Conservation (phyloP, 2,329 filamentous ascomycete species). For the Penicillium sp. region DNA sequence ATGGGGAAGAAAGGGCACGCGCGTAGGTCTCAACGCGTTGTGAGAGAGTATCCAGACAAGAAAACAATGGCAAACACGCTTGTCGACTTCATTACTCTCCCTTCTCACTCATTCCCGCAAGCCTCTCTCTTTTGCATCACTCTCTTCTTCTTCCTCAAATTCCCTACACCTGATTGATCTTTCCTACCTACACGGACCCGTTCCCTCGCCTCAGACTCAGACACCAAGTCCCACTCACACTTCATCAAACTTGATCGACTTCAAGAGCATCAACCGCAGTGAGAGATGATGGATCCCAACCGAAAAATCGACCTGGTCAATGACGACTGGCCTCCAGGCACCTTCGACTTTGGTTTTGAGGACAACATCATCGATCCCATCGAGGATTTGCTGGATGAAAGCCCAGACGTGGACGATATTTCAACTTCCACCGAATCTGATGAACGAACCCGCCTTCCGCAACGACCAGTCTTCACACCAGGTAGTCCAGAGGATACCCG, state of each 20-base stretch:
- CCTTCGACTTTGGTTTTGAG: neutral
- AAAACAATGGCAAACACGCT: neutral
- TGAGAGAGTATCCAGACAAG: neutral
- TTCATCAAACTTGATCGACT: neutral
- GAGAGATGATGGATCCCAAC: neutral
- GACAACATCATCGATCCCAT: neutral
- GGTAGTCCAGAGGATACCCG: constrained; percentile 3
- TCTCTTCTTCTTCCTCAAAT: neutral
- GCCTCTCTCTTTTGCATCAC: neutral
- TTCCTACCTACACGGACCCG: neutral
- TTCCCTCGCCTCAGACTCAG: neutral
- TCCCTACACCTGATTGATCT: neutral
- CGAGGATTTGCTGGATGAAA: neutral
- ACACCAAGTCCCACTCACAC: neutral
- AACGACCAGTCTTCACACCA: neutral
- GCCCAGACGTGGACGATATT: neutral
- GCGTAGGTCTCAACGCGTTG: neutral
- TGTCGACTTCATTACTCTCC: neutral
- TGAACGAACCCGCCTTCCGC: neutral
- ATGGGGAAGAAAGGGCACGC: too few relatives aligned
- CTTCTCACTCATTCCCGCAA: neutral
- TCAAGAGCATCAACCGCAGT: neutral
- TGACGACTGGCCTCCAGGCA: neutral
- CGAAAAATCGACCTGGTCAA: neutral
- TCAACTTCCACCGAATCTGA: neutral